Conservation (phyloP, 306 rosid genomes). For the Vigna unguiculata region DNA sequence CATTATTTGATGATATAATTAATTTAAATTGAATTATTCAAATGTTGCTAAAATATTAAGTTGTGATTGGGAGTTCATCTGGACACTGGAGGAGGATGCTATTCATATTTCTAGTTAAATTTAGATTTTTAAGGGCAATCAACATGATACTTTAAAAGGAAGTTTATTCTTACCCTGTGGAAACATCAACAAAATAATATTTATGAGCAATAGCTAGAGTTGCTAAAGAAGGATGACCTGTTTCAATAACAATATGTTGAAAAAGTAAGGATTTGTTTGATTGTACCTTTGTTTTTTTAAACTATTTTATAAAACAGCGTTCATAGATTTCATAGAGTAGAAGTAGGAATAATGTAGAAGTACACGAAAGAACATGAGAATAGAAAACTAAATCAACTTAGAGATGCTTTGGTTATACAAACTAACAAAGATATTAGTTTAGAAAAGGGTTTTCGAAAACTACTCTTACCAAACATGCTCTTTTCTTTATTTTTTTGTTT, state of each 20-base stretch:
- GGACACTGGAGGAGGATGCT: background rate
- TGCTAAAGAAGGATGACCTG: background rate
- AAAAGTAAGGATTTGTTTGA: background rate
- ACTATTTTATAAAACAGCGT: background rate
- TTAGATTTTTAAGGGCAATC: conserved; percentile 1
- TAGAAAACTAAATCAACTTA: background rate
- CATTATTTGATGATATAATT: background rate
- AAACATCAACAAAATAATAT: conserved; percentile 18
- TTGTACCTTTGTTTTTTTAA: background rate
- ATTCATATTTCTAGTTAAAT: background rate
- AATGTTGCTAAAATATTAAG: background rate
- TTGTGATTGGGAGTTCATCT: background rate
- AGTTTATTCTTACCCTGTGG: background rate
- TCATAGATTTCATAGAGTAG: background rate
- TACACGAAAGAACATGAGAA: background rate
- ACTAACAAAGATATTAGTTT: background rate
- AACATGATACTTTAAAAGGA: background rate
- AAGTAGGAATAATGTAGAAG: background rate
- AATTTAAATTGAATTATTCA: background rate
- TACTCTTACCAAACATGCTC: background rate
- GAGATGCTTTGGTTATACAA: background rate
- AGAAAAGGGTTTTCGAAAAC: background rate
- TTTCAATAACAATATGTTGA: conserved; percentile 5
- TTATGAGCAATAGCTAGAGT: background rate
- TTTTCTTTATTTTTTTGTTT: background rate